Evolutionary conservation across 2,329 filamentous ascomycete species (phyloP), one percentile per base, ranked within the genome.

Genomic region (Cytospora mali): DNA sequence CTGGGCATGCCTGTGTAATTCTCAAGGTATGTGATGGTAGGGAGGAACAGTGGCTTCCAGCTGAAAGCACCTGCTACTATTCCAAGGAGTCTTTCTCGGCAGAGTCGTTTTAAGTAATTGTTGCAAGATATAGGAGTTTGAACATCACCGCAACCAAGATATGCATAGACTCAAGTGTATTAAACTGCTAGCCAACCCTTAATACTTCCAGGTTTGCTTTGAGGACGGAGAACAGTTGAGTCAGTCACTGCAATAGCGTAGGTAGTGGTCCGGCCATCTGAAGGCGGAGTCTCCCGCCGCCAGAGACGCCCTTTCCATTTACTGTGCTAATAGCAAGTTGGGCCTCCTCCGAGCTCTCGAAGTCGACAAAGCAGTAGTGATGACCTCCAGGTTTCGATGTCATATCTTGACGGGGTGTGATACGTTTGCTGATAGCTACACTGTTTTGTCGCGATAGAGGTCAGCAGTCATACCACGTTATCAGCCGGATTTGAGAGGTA

Each of bases 321-420:
- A 85, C 64, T 1, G 74, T 74, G 9, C 76, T 69, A 62, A 84
- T 77, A 25, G 85, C 86, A 11, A 73, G 73, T 35, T 79, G 72
- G 0, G 84, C 84, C 65, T 88, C 82, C 58, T 85, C 80, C 0
- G 75, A 71, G 6, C 79, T 83, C 54, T 75, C 76, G 61, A 89
- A 81, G 68, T 89, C 86, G n/a, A 89, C 84, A 64, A 89, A 89
- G 68, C 85, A 84, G 72, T 86, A 89, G 73, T 88, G 83, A 69
- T 86, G 80, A 66, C 84, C 81, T 31, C 84, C 84, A 0, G 79
- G 75, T 48, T 78, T 76, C n/a, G 76, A 72, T 28, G 75, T 77
- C 62, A 80, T 88, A 69, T 74, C 84, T 69, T 76, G 85, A 71
- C 79, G 86, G 66, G 81, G 85, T 53, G 80, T 88, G 77, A 84